These are phyloP conservation scores for Alnus glutinosa DNA, from an alignment of 306 rosid species.

Conservation along the genomic window DNA sequence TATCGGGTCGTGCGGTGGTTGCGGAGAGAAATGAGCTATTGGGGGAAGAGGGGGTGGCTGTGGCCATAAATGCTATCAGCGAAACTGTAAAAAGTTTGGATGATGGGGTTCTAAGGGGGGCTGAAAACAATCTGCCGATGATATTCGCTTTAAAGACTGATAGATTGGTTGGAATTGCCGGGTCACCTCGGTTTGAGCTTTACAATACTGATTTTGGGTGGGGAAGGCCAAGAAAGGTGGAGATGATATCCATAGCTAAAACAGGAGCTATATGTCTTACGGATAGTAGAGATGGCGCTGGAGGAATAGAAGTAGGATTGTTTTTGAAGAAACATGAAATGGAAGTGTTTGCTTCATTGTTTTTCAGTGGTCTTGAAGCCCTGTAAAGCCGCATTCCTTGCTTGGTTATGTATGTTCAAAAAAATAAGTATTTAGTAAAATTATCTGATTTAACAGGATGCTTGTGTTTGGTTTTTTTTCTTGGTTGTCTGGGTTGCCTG, in stretches of 20 bases:
- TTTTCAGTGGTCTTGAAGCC: constrained; percentile 13
- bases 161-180: constrained; percentile 34
- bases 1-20: not conserved
- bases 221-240: constrained; percentile 53
- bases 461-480: too few relatives aligned
- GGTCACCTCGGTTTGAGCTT: constrained; percentile 50
- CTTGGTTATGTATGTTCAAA: not conserved
- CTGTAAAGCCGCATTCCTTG: not conserved
- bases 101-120: constrained; percentile 20
- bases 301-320: constrained; percentile 37
- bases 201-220: constrained; percentile 50
- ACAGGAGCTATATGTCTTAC: constrained; percentile 29
- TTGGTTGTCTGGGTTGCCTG: too few relatives aligned
- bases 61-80: constrained; percentile 13
- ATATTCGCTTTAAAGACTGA: not conserved
- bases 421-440: too few relatives aligned
- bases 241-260: constrained; percentile 30
- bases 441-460: too few relatives aligned
- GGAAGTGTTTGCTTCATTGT: constrained; percentile 16
- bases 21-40: constrained; percentile 4
- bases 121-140: not conserved
- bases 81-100: constrained; percentile 8
- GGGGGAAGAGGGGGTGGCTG: constrained; percentile 23
- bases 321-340: constrained; percentile 18
- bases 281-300: constrained; percentile 29